These are phyloP conservation scores for Xylaria sp. DNA, from an alignment of 2,329 filamentous ascomycete genomes.

Conservation along the genomic window DNA sequence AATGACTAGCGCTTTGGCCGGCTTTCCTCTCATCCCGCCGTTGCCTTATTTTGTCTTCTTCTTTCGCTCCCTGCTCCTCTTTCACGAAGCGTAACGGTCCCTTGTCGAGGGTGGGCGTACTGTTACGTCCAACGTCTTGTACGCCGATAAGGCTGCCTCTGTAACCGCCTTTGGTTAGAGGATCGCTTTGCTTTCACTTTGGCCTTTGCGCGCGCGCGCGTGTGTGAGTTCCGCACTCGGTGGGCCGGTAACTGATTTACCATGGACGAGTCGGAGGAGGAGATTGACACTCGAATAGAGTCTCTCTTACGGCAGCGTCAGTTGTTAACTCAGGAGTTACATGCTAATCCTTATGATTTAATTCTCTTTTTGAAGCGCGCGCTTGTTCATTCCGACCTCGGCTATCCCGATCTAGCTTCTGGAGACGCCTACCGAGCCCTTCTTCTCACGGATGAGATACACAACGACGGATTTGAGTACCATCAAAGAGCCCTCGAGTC, in stretches of 20 bases:
- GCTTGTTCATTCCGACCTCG: constrained; percentile 75
- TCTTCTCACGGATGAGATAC: constrained; percentile 83
- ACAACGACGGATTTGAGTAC: constrained; percentile 84
- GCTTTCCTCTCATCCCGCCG: constrained; percentile 13
- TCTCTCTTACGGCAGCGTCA: constrained; percentile 65
- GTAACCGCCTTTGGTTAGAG: constrained; percentile 6
- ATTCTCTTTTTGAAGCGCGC: constrained; percentile 77
- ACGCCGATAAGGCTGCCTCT: constrained; percentile 4
- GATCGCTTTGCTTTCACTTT: not conserved
- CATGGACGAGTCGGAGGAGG: constrained; percentile 45
- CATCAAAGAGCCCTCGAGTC: constrained; percentile 73
- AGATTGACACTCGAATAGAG: constrained; percentile 55
- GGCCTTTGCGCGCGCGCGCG: constrained; percentile 16
- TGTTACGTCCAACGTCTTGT: constrained; percentile 1
- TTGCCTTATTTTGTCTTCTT: constrained; percentile 17
- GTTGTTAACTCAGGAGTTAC: constrained; percentile 66
- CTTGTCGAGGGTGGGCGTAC: constrained; percentile 6
- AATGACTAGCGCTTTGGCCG: constrained; percentile 16
- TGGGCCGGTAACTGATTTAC: constrained; percentile 13
- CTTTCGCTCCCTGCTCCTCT: constrained; percentile 10
- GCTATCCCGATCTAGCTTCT: constrained; percentile 88
- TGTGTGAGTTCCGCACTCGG: constrained; percentile 12
- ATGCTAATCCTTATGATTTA: constrained; percentile 67
- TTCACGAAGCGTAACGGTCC: constrained; percentile 18
- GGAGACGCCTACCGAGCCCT: constrained; percentile 92